These are phyloP conservation scores for Aspergillus sp. DNA, from an alignment of 2,329 filamentous ascomycete genomes.

Conservation along the genomic window DNA sequence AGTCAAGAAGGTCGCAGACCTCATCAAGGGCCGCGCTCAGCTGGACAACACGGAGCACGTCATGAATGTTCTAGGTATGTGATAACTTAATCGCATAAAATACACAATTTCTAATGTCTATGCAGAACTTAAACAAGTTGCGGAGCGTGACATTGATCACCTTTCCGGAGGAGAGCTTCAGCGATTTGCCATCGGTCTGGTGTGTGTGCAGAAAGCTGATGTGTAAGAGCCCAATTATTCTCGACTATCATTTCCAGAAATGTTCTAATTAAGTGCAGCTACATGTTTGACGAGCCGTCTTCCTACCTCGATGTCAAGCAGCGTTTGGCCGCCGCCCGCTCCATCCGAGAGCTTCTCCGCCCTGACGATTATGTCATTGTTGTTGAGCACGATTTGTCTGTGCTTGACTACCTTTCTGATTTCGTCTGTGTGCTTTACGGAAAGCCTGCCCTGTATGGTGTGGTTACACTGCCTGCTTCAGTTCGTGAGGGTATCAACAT, in stretches of 20 bases:
- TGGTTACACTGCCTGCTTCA: constrained; percentile 90
- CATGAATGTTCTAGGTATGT: constrained; percentile 65
- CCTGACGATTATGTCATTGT: constrained; percentile 96
- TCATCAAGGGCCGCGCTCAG: constrained; percentile 72
- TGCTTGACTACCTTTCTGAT: constrained; percentile 96
- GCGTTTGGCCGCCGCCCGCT: constrained; percentile 83
- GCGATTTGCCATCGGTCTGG: constrained; percentile 92
- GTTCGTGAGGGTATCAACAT: constrained; percentile 99
- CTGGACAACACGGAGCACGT: constrained; percentile 80
- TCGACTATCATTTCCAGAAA: not conserved
- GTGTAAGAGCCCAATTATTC: constrained; percentile 51
- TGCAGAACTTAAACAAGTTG: constrained; percentile 76
- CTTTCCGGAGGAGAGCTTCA: constrained; percentile 97
- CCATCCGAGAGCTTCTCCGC: constrained; percentile 85
- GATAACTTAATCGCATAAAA: not conserved
- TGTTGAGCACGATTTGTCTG: constrained; percentile 98
- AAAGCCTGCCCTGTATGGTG: constrained; percentile 91
- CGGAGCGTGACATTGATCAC: constrained; percentile 82
- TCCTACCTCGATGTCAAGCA: constrained; percentile 99
- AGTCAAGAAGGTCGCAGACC: constrained; percentile 70
- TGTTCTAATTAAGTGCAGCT: constrained; percentile 42
- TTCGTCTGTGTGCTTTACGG: constrained; percentile 98
- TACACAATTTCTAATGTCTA: constrained; percentile 10
- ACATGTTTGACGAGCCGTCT: constrained; percentile 99
- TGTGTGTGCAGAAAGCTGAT: constrained; percentile 93